A percentile compares a stretch with the other conserved stretches of the same genome.
phyloP scores from a whole-genome alignment of 495 filamentous ascomycete species.

The Letharia columbiana region DNA sequence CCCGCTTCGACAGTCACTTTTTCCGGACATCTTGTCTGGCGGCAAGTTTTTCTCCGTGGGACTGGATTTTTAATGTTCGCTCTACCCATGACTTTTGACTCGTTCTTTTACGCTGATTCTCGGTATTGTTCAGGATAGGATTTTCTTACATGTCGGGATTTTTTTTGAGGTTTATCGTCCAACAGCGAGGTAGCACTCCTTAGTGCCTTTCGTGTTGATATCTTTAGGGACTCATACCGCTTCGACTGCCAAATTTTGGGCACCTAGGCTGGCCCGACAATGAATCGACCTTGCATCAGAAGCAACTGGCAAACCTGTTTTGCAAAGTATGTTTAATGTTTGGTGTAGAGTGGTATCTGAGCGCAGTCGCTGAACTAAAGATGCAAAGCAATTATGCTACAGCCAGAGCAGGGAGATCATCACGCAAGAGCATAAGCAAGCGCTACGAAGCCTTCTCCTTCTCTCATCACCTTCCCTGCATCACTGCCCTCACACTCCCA shows the following conservation, averaged over 20 bases:
- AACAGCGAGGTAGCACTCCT: background rate
- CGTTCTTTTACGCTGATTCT: no score
- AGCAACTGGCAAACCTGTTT: background rate
- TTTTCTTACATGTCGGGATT: background rate
- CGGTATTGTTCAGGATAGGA: background rate
- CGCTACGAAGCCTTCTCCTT: background rate
- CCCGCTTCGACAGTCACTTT: no score
- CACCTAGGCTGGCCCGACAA: background rate
- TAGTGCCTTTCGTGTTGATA: background rate
- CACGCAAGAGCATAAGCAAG: background rate
- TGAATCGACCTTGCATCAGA: background rate
- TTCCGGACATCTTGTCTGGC: no score
- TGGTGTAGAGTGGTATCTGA: conserved; percentile 1
- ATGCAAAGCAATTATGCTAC: background rate
- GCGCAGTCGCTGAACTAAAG: background rate
- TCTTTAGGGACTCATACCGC: background rate
- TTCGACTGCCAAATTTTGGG: background rate
- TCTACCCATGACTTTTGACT: no score
- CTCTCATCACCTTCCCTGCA: conserved; percentile 29
- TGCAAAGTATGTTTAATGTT: background rate
- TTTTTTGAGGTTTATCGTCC: background rate
- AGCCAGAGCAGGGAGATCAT: background rate
- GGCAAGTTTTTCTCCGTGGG: no score
- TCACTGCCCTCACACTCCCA: conserved; percentile 36
- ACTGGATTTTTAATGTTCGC: no score